These are phyloP conservation scores for Penicillium griseofulvum DNA, from an alignment of 2,329 filamentous ascomycete genomes.

Conservation along the genomic window DNA sequence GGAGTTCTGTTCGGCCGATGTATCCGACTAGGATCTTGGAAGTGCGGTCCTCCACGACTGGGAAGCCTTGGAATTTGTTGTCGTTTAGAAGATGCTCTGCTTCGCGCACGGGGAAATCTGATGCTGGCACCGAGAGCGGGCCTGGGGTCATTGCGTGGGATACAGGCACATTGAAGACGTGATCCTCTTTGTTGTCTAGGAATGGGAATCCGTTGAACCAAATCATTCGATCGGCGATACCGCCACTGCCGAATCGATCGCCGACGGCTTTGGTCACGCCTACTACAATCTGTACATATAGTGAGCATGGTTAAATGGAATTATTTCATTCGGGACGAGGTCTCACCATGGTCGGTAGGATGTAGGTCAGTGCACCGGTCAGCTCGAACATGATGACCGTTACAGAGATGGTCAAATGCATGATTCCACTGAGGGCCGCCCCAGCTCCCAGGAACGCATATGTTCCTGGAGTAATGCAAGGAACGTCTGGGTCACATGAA, in stretches of 20 bases:
- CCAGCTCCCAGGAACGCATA: constrained; percentile 94
- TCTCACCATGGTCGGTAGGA: constrained; percentile 84
- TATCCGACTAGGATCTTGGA: constrained; percentile 80
- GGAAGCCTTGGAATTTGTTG: constrained; percentile 88
- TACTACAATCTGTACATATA: constrained; percentile 68
- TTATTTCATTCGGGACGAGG: background rate
- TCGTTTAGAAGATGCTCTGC: constrained; percentile 73
- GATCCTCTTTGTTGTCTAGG: constrained; percentile 94
- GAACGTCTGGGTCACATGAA: constrained; percentile 82
- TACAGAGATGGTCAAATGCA: constrained; percentile 95
- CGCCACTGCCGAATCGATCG: constrained; percentile 88
- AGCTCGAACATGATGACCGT: constrained; percentile 99
- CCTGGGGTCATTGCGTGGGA: constrained; percentile 83
- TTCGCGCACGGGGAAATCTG: constrained; percentile 70
- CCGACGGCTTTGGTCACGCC: constrained; percentile 93
- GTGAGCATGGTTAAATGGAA: background rate
- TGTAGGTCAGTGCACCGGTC: constrained; percentile 95
- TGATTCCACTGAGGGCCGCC: constrained; percentile 89
- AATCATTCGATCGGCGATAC: constrained; percentile 97
- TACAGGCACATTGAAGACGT: constrained; percentile 92
- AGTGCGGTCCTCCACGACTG: constrained; percentile 73
- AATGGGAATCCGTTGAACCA: constrained; percentile 98
- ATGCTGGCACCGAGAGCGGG: constrained; percentile 69
- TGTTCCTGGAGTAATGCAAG: constrained; percentile 95
- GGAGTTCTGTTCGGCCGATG: constrained; percentile 86